Percentiles rank a stretch among this genome's conserved stretches.
Conservation (phyloP, 2,329 filamentous ascomycete species). For the Colletotrichum camelliae region DNA sequence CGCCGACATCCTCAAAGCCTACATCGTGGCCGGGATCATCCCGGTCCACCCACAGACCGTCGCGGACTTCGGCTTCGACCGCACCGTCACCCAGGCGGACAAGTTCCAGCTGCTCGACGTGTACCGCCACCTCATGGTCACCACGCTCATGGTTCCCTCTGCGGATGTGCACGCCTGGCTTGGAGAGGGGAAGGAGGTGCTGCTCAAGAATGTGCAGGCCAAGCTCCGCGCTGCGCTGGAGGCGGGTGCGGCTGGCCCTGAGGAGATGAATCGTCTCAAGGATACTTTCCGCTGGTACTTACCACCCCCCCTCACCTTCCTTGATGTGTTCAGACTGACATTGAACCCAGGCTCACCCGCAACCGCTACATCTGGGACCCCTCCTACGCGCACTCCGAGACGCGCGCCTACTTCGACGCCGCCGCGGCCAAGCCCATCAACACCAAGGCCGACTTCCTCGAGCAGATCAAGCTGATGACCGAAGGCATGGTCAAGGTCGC, state of each 20-base stretch:
- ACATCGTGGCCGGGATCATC: neutral
- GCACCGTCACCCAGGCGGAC: neutral
- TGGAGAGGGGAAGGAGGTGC: neutral
- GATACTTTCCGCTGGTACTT: neutral
- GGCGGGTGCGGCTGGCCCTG: neutral
- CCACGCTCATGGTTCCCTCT: neutral
- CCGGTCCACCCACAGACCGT: neutral
- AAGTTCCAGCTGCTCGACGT: neutral
- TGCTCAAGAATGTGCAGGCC: neutral
- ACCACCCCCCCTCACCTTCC: too few relatives aligned
- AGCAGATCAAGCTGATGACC: neutral
- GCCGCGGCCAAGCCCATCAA: neutral
- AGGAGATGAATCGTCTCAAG: neutral
- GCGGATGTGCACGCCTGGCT: neutral
- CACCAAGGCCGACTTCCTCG: neutral
- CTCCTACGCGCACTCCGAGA: neutral
- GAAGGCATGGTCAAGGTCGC: neutral
- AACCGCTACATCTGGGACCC: slow-evolving; percentile 2
- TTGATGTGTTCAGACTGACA: neutral
- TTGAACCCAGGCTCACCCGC: neutral
- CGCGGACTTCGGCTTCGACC: neutral
- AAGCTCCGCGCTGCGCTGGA: neutral
- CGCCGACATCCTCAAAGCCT: neutral
- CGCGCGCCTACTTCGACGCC: neutral
- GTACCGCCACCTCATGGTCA: neutral